Base-by-base conservation (phyloP, 1,284 basidiomycete genomes). In the Earliella scabrosa region DNA sequence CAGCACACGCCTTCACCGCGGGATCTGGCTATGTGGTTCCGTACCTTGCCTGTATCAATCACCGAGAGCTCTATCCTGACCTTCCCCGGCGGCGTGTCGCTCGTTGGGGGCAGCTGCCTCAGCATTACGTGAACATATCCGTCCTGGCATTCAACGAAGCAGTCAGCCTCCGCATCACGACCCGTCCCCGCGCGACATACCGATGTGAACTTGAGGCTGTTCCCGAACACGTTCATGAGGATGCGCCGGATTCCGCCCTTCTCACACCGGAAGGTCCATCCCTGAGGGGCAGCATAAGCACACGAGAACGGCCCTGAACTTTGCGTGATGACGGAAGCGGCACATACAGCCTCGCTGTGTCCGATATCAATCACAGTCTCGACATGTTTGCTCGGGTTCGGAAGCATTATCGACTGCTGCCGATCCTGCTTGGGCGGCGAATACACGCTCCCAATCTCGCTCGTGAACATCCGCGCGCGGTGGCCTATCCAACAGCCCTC, bases 401-500 rank as follows among this genome's bases (percentile, higher is more conserved):
- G 68, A 50, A 67, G 66, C 39, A 79, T 64, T 60, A 75, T 60
- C 63, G 74, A 63, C 47, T 74, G 68, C 54, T 73, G 75, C 11
- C 74, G 73, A 45, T 80, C 83, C 54, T 77, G 79, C 67, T 80
- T 82, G 14, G 84, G 90, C 3, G 93, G 93, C 3, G 95, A 93
- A 74, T 98, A 98, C 27, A 96, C 90, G 64, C 90, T 95, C 21
- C 96, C 96, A 59, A 97, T 95, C 58, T 90, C 93, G 23, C 86
- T 86, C 56, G 85, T 82, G 39, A 82, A 83, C 51, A 86, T 85
- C 34, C 93, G 83, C 3, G 95, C 95, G 43, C 92, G 86, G 68
- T 95, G 89, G 7, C 96, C 95, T 45, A 98, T 92, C 92, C 92
- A 97, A 64, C 93, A 96, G 23, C 95, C 94, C 67, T 98, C 95